These are phyloP conservation scores for Rhododendron ferrugineum DNA, from an alignment of 148 eudicot genomes.

Conservation along the genomic window DNA sequence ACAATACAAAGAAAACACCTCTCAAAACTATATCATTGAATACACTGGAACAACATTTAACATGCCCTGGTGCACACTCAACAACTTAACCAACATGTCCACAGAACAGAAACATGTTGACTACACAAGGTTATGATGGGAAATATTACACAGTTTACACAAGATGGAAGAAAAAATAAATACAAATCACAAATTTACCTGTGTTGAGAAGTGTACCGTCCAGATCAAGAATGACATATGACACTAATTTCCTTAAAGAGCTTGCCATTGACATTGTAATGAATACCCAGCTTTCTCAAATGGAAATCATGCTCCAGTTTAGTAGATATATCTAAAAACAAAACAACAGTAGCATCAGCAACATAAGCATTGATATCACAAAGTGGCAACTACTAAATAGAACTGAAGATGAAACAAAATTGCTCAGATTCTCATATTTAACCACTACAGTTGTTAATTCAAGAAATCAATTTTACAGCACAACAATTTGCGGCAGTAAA, in stretches of 20 bases:
- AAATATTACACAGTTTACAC: not conserved
- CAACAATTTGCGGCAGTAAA: not conserved
- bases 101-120: not conserved
- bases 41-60: not conserved
- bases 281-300: conserved; percentile 4
- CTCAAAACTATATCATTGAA: not conserved
- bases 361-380: not conserved
- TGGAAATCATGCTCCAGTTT: conserved; percentile 1
- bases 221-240: conserved; percentile 69
- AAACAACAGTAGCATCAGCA: not conserved
- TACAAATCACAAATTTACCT: conserved; percentile 25
- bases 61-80: not conserved
- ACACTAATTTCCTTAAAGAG: conserved; percentile 43
- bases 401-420: not conserved
- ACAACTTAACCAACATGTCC: not conserved
- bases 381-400: too few relatives aligned
- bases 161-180: not conserved
- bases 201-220: conserved; percentile 76
- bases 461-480: not conserved
- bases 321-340: not conserved
- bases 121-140: not conserved
- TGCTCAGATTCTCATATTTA: not conserved
- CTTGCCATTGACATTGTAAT: conserved; percentile 34
- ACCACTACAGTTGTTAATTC: not conserved
- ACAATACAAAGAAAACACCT: not conserved